A percentile compares a stretch with the other conserved stretches of the same genome.
Conservation (phyloP, 2,329 filamentous ascomycete genomes). For the Diaporthe humulicola region DNA sequence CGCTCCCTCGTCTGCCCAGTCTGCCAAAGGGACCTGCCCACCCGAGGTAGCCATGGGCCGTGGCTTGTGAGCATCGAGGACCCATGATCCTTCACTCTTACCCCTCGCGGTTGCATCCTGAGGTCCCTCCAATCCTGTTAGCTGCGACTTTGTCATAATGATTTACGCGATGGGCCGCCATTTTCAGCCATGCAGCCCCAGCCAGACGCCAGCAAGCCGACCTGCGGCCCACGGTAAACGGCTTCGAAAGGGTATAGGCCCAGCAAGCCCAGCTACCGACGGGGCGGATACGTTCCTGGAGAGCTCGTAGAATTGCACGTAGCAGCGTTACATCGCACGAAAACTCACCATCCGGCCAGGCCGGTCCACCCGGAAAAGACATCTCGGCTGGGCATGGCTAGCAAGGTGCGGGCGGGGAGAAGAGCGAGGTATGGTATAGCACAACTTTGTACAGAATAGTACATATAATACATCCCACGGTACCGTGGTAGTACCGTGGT, state of each 20-base stretch:
- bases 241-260: background rate
- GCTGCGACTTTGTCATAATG: background rate
- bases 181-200: background rate
- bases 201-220: background rate
- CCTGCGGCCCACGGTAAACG: no score
- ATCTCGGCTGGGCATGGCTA: background rate
- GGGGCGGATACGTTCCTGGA: slow-evolving; percentile 18
- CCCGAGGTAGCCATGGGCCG: background rate
- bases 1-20: background rate
- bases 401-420: no score
- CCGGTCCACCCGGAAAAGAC: background rate
- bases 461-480: background rate
- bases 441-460: background rate
- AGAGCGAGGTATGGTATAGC: background rate
- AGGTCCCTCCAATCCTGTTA: background rate
- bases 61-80: background rate
- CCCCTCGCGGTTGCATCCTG: slow-evolving; percentile 4
- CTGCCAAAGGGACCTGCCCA: background rate
- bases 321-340: slow-evolving; percentile 14
- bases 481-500: no score
- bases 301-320: background rate
- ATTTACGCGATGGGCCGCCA: no score
- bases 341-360: slow-evolving; percentile 7
- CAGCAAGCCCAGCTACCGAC: background rate
- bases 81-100: background rate